These are phyloP conservation scores for Osmozyma mogii DNA, from an alignment of 805 yeast genomes.

Conservation along the genomic window DNA sequence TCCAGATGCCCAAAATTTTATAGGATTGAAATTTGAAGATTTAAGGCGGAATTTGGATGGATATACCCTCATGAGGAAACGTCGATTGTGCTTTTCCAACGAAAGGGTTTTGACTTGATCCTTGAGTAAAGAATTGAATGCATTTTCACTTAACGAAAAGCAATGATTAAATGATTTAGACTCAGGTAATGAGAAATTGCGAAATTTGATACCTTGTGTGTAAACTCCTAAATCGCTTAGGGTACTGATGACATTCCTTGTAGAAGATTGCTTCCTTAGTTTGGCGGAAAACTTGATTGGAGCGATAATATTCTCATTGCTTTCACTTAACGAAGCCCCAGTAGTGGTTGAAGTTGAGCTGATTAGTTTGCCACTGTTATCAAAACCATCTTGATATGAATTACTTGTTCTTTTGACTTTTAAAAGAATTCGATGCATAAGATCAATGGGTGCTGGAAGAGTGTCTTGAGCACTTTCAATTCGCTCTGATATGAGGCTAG, in stretches of 20 bases:
- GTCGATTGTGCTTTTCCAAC: slow-evolving; percentile 67
- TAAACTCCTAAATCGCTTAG: slow-evolving; percentile 63
- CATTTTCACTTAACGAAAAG: slow-evolving; percentile 78
- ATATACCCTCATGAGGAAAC: slow-evolving; percentile 72
- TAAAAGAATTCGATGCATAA: slow-evolving; percentile 64
- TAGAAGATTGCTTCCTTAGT: slow-evolving; percentile 15
- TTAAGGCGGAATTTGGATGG: slow-evolving; percentile 74
- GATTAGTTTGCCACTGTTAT: slow-evolving; percentile 15
- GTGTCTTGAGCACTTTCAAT: slow-evolving; percentile 17
- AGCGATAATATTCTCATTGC: slow-evolving; percentile 13
- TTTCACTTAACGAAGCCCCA: slow-evolving; percentile 35
- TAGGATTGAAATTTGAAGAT: slow-evolving; percentile 77
- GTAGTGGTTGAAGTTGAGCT: slow-evolving; percentile 23
- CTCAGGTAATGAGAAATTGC: slow-evolving; percentile 79
- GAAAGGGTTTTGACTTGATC: slow-evolving; percentile 50
- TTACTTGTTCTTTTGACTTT: slow-evolving; percentile 62
- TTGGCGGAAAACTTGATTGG: slow-evolving; percentile 13
- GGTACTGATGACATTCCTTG: slow-evolving; percentile 25
- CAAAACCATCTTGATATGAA: slow-evolving; percentile 9
- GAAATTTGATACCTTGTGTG: slow-evolving; percentile 65
- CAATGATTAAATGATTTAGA: slow-evolving; percentile 76
- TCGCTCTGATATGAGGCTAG: slow-evolving; percentile 40
- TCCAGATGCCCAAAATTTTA: slow-evolving; percentile 76
- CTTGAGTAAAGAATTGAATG: slow-evolving; percentile 53
- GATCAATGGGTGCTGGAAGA: slow-evolving; percentile 62